These are phyloP conservation scores for Medicago ruthenica DNA, from an alignment of 306 rosid species.

Conservation along the genomic window DNA sequence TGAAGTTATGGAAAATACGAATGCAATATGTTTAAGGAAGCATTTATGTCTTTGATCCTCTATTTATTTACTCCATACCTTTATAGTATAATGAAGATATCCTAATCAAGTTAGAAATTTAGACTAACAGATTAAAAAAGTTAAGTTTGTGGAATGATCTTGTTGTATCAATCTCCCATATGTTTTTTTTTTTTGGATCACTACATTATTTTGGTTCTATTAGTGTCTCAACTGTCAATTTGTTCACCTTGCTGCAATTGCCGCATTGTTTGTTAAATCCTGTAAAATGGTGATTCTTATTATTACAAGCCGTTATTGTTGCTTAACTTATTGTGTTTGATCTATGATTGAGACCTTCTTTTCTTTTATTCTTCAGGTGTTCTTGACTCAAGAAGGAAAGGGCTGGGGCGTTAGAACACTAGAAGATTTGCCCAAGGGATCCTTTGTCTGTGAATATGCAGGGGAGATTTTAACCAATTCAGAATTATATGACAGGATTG, in stretches of 20 bases:
- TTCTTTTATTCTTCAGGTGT: constrained; percentile 62
- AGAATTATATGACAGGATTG: constrained; percentile 72
- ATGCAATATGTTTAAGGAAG: constrained; percentile 1
- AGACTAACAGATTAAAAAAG: not conserved
- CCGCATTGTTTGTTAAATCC: too few species aligned
- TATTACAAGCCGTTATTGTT: not conserved
- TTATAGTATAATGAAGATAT: not conserved
- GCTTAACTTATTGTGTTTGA: constrained; percentile 22
- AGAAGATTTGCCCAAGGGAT: constrained; percentile 75
- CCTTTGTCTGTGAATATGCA: constrained; percentile 82
- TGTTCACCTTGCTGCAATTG: constrained; percentile 10
- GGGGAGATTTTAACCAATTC: constrained; percentile 88
- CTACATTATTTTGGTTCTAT: constrained; percentile 18
- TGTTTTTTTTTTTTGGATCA: not conserved
- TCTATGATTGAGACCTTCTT: constrained; percentile 13
- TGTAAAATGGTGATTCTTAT: not conserved
- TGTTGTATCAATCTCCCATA: constrained; percentile 1
- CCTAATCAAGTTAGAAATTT: not conserved
- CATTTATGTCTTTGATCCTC: constrained; percentile 4
- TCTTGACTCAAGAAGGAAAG: constrained; percentile 68
- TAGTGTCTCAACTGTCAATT: constrained; percentile 14
- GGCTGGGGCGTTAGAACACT: constrained; percentile 93
- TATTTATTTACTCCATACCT: not conserved
- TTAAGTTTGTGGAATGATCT: constrained; percentile 1
- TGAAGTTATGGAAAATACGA: constrained; percentile 11